These are phyloP conservation scores for Paxillus ammoniavirescens DNA, from an alignment of 768 basidiomycete genomes.

Conservation along the genomic window DNA sequence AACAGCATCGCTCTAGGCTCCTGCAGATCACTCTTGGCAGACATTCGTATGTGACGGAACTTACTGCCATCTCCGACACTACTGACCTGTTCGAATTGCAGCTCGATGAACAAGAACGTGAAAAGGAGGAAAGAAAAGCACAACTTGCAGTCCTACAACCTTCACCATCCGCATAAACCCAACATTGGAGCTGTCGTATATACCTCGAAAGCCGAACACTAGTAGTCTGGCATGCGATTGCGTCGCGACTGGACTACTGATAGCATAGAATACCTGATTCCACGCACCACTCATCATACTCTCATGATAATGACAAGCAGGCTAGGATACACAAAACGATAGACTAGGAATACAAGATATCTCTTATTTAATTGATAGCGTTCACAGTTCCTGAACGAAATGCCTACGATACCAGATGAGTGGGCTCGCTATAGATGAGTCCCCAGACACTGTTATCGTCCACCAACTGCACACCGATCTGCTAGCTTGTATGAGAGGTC, in stretches of 20 bases:
- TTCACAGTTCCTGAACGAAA: too few relatives aligned
- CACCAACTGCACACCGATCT: conserved; percentile 1
- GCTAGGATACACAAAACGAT: too few relatives aligned
- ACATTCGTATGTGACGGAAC: conserved; percentile 21
- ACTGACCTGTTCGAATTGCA: conserved; percentile 6
- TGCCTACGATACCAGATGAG: too few relatives aligned
- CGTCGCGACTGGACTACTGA: neutral
- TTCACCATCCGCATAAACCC: neutral
- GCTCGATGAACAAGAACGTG: conserved; percentile 29
- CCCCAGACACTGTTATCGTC: neutral
- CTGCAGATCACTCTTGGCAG: conserved; percentile 28
- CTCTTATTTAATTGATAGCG: too few relatives aligned
- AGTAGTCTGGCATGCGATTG: too few relatives aligned
- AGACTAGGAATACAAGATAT: too few relatives aligned
- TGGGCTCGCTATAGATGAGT: neutral
- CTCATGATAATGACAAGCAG: too few relatives aligned
- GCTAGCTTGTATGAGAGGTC: conserved; percentile 13
- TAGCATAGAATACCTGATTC: neutral
- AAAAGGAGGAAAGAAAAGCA: conserved; percentile 18
- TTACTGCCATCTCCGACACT: neutral
- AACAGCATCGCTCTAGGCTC: conserved; percentile 7
- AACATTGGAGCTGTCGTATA: neutral
- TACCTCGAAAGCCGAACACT: neutral
- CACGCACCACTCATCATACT: too few relatives aligned
- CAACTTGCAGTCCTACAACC: neutral